Conservation (phyloP, 805 yeast genomes). For the Hanseniaspora occidentalis region DNA sequence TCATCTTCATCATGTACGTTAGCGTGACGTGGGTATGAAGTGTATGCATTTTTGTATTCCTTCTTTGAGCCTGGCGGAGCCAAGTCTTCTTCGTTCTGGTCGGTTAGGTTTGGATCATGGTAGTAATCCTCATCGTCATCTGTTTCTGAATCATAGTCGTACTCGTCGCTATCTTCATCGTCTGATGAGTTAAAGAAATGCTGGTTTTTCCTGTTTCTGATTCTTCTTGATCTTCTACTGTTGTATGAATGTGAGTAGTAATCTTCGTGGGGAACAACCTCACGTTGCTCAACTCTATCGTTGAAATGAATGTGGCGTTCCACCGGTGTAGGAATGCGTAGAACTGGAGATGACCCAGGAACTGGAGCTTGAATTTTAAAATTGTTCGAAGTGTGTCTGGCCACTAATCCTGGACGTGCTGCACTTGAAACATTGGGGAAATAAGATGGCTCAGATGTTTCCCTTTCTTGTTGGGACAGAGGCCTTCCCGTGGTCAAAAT, state of each 20-base stretch:
- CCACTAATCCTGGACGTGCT: not conserved
- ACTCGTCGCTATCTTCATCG: conserved; percentile 21
- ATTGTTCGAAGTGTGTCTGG: not conserved
- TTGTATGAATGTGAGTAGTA: not conserved
- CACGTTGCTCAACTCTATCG: conserved; percentile 90
- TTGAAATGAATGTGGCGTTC: conserved; percentile 78
- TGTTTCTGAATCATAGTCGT: conserved; percentile 9
- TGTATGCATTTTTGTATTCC: conserved; percentile 8
- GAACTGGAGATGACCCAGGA: not conserved
- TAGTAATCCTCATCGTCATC: conserved; percentile 17
- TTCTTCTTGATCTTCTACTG: not conserved
- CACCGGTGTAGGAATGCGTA: not conserved
- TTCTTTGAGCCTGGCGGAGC: conserved; percentile 11
- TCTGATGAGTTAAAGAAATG: conserved; percentile 24
- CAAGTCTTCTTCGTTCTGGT: conserved; percentile 1
- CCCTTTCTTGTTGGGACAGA: not conserved
- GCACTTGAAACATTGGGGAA: too few relatives aligned
- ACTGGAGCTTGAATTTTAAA: not conserved
- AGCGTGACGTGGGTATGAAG: conserved; percentile 11
- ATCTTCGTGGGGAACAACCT: conserved; percentile 16
- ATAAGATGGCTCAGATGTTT: not conserved
- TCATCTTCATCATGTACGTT: conserved; percentile 21
- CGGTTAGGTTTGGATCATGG: conserved; percentile 1
- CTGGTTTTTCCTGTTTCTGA: conserved; percentile 13
- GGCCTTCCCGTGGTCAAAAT: not conserved